Conservation (phyloP, 2,329 filamentous ascomycete genomes). For the Neonectria hederae region DNA sequence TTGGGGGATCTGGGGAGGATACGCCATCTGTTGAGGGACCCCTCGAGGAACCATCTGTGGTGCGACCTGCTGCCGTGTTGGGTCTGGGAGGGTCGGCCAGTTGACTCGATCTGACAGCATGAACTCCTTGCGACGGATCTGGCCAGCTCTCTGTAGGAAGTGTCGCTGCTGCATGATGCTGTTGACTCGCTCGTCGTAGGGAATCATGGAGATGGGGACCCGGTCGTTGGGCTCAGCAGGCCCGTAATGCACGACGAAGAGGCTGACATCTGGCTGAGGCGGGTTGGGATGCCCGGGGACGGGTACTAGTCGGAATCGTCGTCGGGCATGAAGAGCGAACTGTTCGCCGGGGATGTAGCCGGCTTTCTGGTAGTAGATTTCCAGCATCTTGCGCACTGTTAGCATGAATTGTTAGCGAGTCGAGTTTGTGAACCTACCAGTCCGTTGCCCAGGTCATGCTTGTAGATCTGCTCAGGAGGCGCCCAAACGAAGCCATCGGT, state of each 20-base stretch:
- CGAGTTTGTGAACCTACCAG: constrained; percentile 55
- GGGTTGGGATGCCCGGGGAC: constrained; percentile 74
- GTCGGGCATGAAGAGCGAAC: constrained; percentile 78
- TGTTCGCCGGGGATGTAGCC: constrained; percentile 83
- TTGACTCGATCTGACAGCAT: constrained; percentile 90
- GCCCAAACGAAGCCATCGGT: constrained; percentile 95
- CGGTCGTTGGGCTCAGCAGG: constrained; percentile 78
- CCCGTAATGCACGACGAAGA: constrained; percentile 94
- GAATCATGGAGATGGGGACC: constrained; percentile 74
- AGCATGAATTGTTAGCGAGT: constrained; percentile 16
- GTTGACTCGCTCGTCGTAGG: constrained; percentile 69
- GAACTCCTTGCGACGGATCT: constrained; percentile 90
- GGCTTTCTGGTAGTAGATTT: constrained; percentile 84
- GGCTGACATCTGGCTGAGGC: constrained; percentile 77
- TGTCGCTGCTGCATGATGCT: constrained; percentile 67
- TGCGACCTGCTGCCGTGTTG: constrained; percentile 61
- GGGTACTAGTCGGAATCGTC: constrained; percentile 86
- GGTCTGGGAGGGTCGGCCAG: constrained; percentile 82
- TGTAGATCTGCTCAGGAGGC: constrained; percentile 79
- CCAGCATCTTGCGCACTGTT: constrained; percentile 71
- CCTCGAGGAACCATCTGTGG: constrained; percentile 56
- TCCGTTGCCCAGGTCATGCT: constrained; percentile 74
- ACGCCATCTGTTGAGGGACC: constrained; percentile 70
- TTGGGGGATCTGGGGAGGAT: constrained; percentile 62
- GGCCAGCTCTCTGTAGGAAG: constrained; percentile 78